A percentile compares a stretch with the other conserved stretches of the same genome.
Conservation (phyloP, 352 stramenopile species). For the Globisporangium canariense region DNA sequence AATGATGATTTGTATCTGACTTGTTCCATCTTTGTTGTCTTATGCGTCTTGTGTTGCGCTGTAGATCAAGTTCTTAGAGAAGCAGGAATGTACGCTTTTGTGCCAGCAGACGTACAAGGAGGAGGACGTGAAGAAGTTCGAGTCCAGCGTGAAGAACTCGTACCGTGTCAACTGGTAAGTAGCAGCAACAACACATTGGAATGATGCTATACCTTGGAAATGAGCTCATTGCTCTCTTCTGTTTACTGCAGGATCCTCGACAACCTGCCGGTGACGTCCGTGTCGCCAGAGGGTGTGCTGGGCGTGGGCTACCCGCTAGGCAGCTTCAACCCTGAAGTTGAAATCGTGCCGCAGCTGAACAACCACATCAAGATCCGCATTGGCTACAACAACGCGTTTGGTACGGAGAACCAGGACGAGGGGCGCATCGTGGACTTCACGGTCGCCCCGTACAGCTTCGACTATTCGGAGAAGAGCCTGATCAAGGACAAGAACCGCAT, state of each 20-base stretch:
- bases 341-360: conserved; percentile 92
- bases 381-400: conserved; percentile 94
- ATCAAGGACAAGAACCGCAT: conserved; percentile 67
- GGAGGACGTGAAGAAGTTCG: conserved; percentile 88
- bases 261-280: conserved; percentile 93
- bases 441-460: conserved; percentile 96
- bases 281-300: conserved; percentile 60
- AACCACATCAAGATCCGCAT: conserved; percentile 99
- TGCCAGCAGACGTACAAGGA: conserved; percentile 91
- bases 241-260: conserved; percentile 92
- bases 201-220: not conserved
- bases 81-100: conserved; percentile 64
- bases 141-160: conserved; percentile 93
- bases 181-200: conserved; percentile 25
- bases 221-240: not conserved
- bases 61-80: conserved; percentile 86
- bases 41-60: not conserved
- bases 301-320: conserved; percentile 87
- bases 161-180: conserved; percentile 96
- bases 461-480: conserved; percentile 86
- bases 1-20: not conserved
- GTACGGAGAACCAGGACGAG: conserved; percentile 59
- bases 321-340: conserved; percentile 88
- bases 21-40: not conserved
- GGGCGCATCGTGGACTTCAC: conserved; percentile 98